Evolutionary conservation across 345 rosid genomes (phyloP), one percentile per base, ranked within the genome.

Genomic region (Syzygium jambos): DNA sequence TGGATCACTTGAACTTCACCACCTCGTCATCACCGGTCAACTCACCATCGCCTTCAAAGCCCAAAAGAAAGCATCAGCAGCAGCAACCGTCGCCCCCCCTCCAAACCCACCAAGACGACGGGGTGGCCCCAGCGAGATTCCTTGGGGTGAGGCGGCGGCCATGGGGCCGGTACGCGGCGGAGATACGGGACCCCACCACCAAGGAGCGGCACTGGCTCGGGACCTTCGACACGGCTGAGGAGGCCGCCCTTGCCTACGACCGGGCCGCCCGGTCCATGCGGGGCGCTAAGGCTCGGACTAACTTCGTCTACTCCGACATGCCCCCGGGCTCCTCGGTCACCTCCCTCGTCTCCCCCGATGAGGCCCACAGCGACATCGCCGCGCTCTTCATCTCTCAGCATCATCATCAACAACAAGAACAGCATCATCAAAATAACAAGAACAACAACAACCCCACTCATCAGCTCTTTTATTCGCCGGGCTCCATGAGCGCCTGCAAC

Each of bases 191-290:
- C 93, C 97, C 98, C 11, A 91, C 98, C 17, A 97, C 98, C 10
- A 97, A 97, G 89, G 98, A 95, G 89, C 93, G 99, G 88, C 96
- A 95, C 89, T 96, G 99, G 99, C 95, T 96, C 7, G 99, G 99
- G 46, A 96, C 98, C 21, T 96, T 95, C 46, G 98, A 97, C 90
- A 95, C 98, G 0, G 99, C 99, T 1, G 97, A 96, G 87, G 98
- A 97, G 57, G 99, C 99, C 6, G 99, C 98, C 86, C 89, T 95
- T 86, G 98, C 98, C 51, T 97, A 97, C 78, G 99, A 97, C 92
- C 92, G 99, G 49, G 98, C 98, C 17, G 94, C 98, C 57, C 93
- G 98, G 38, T 94, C 99, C 87, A 95, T 97, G 93, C 93, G 98
- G 7, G 96, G 97, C 89, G 92, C 95, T 63, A 94, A 95, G 87